Conservation (phyloP, 2,329 filamentous ascomycete genomes). For the Ophiostoma sp. region DNA sequence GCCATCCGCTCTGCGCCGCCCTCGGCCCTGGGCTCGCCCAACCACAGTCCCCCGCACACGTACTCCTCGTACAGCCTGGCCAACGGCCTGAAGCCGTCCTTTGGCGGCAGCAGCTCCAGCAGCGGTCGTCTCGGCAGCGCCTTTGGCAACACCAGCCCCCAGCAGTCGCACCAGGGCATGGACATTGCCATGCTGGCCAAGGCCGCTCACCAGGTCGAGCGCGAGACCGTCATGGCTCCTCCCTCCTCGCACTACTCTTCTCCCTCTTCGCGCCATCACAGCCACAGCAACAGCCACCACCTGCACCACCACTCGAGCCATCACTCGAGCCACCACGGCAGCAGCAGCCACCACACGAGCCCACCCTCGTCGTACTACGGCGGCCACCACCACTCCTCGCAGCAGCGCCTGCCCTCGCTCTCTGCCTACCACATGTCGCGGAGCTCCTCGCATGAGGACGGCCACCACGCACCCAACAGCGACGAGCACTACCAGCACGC, state of each 20-base stretch:
- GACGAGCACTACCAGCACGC: conserved; percentile 73
- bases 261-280: conserved; percentile 52
- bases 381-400: conserved; percentile 48
- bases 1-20: conserved; percentile 85
- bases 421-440: conserved; percentile 94
- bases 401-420: conserved; percentile 70
- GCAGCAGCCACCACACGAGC: conserved; percentile 27
- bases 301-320: conserved; percentile 34
- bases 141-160: conserved; percentile 27
- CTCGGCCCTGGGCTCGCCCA: conserved; percentile 86
- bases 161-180: conserved; percentile 44
- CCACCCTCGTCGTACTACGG: conserved; percentile 48
- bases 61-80: conserved; percentile 69
- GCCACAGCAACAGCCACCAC: conserved; percentile 43
- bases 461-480: conserved; percentile 36
- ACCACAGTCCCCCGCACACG: conserved; percentile 91
- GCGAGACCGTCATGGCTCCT: conserved; percentile 50
- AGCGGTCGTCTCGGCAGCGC: conserved; percentile 33
- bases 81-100: conserved; percentile 49
- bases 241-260: conserved; percentile 45
- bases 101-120: conserved; percentile 42
- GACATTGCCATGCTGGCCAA: conserved; percentile 63
- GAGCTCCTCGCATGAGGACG: conserved; percentile 76
- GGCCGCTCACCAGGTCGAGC: conserved; percentile 62
- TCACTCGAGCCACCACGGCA: conserved; percentile 10